Evolutionary conservation across 257 asterid genomes (phyloP).

Genomic region (Marsdenia floribunda): DNA sequence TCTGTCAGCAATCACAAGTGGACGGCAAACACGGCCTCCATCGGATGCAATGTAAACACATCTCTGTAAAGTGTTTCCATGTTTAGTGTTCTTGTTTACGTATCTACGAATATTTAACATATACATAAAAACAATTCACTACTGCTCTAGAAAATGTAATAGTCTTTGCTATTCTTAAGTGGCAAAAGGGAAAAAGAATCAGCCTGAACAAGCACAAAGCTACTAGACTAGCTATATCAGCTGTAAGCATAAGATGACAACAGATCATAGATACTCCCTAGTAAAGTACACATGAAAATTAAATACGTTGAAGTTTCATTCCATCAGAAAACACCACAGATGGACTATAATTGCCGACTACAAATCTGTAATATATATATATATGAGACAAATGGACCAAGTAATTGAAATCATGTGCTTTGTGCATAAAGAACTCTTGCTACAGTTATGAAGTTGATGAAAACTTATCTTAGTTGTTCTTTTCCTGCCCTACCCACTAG

Average conservation of each 20-base stretch:
- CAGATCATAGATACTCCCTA: background rate
- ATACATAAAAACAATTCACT: background rate
- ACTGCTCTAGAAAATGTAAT: background rate
- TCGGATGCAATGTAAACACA: constrained; percentile 97
- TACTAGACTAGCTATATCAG: background rate
- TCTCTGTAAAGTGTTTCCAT: constrained; percentile 49
- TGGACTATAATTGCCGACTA: background rate
- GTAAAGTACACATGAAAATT: too few relatives aligned
- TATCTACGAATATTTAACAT: background rate
- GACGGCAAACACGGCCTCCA: constrained; percentile 99
- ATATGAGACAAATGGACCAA: background rate
- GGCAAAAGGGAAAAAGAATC: background rate
- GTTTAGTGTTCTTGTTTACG: constrained; percentile 8
- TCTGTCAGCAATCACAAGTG: constrained; percentile 88
- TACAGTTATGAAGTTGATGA: background rate
- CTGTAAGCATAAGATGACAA: background rate
- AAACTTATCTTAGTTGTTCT: background rate
- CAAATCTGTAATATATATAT: background rate
- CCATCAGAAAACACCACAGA: too few relatives aligned
- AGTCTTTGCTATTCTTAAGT: background rate
- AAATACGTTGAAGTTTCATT: too few relatives aligned
- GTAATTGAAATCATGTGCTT: background rate
- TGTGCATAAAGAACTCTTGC: background rate
- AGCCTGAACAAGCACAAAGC: background rate
- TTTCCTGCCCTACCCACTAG: background rate